phyloP scores from a whole-genome alignment of 179 eudicot species.

The Silene noctiflora region DNA sequence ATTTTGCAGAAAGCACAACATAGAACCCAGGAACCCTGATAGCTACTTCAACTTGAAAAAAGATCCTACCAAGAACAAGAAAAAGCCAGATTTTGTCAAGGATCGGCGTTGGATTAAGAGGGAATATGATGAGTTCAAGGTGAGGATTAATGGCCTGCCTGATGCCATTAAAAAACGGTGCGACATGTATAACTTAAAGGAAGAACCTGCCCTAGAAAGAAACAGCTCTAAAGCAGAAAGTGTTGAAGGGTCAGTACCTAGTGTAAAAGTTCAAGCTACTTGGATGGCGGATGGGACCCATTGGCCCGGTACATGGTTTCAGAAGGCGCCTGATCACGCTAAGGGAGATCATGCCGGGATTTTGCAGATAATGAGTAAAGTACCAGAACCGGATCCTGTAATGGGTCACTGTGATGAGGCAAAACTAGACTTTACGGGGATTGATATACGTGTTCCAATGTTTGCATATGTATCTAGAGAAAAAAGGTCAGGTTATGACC shows the following conservation, averaged over 20 bases:
- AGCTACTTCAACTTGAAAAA: conserved; percentile 53
- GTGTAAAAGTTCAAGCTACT: conserved; percentile 45
- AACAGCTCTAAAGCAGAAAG: conserved; percentile 26
- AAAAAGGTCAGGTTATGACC: conserved; percentile 69
- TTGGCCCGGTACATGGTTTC: conserved; percentile 80
- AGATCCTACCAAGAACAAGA: conserved; percentile 76
- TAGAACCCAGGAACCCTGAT: conserved; percentile 79
- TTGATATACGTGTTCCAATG: conserved; percentile 67
- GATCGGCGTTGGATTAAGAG: conserved; percentile 81
- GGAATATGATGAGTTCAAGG: conserved; percentile 84
- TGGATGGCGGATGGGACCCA: conserved; percentile 92
- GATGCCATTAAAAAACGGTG: conserved; percentile 61
- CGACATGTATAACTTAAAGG: conserved; percentile 52
- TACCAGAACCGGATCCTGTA: conserved; percentile 59
- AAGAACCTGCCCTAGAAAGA: conserved; percentile 32
- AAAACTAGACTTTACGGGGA: conserved; percentile 54
- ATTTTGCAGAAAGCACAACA: conserved; percentile 71
- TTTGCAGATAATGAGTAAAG: conserved; percentile 76
- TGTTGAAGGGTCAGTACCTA: conserved; percentile 26
- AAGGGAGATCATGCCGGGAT: conserved; percentile 87
- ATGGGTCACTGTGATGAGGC: conserved; percentile 53
- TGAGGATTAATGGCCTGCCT: conserved; percentile 65
- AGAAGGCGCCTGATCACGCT: conserved; percentile 45
- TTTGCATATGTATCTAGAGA: conserved; percentile 76
- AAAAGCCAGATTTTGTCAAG: conserved; percentile 64